These are phyloP conservation scores for Zasmidium angulare DNA, from an alignment of 2,329 filamentous ascomycete genomes.

Conservation along the genomic window DNA sequence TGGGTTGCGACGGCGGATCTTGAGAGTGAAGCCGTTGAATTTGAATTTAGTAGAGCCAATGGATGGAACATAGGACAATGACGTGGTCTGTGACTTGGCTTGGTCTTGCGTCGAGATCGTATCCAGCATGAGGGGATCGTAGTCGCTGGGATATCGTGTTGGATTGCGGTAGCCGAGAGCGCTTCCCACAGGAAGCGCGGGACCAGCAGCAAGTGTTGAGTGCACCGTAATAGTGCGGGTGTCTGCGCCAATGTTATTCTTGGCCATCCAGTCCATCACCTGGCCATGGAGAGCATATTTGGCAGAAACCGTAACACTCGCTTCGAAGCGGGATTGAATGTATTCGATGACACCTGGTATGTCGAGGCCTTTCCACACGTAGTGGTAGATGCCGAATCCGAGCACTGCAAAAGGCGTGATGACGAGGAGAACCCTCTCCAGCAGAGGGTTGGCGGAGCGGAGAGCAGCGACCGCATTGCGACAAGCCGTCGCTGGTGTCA, in stretches of 20 bases:
- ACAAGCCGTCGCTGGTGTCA: constrained; percentile 5
- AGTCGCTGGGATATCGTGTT: not conserved
- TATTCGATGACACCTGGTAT: constrained; percentile 9
- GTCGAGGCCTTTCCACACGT: constrained; percentile 8
- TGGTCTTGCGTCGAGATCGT: not conserved
- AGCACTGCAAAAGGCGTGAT: constrained; percentile 12
- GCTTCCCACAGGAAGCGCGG: not conserved
- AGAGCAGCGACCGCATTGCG: constrained; percentile 11
- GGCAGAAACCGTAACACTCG: constrained; percentile 40
- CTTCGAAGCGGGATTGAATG: constrained; percentile 39
- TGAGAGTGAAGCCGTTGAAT: not conserved
- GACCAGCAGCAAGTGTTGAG: not conserved
- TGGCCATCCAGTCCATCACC: constrained; percentile 40
- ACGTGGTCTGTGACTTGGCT: not conserved
- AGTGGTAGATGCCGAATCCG: constrained; percentile 12
- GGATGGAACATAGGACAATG: not conserved
- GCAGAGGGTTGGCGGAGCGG: not conserved
- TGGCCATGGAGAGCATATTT: constrained; percentile 39
- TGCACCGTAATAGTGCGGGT: not conserved
- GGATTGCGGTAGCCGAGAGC: not conserved
- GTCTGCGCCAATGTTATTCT: not conserved
- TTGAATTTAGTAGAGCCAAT: not conserved
- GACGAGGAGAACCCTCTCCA: constrained; percentile 4
- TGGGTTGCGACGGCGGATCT: not conserved
- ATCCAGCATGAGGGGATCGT: not conserved